These are phyloP conservation scores for Phytophthora hybrid DNA, from an alignment of 352 stramenopile species.

Conservation along the genomic window DNA sequence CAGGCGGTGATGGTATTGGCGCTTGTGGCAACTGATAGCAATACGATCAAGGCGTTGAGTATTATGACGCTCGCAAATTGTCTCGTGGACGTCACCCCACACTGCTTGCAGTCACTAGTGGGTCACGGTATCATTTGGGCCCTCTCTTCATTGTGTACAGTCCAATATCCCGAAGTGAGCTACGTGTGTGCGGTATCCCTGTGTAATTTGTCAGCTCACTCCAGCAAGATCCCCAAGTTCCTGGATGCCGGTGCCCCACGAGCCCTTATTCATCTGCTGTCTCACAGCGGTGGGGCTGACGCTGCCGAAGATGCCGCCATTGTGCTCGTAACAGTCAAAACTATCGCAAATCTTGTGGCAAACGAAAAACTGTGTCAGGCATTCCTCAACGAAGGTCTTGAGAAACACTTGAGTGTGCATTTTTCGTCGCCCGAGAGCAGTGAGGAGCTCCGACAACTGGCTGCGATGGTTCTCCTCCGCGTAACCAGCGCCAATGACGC, in stretches of 20 bases:
- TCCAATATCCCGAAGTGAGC: constrained; percentile 64
- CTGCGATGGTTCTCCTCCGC: constrained; percentile 75
- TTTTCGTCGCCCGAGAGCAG: constrained; percentile 57
- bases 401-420: constrained; percentile 64
- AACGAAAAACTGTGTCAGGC: constrained; percentile 81
- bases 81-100: constrained; percentile 60
- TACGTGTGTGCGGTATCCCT: constrained; percentile 75
- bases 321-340: constrained; percentile 68
- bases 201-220: constrained; percentile 74
- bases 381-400: constrained; percentile 78
- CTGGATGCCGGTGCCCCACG: constrained; percentile 71
- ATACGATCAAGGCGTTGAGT: constrained; percentile 72
- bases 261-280: constrained; percentile 68
- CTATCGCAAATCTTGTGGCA: constrained; percentile 79
- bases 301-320: constrained; percentile 46
- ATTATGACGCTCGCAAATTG: constrained; percentile 84
- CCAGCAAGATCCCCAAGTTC: constrained; percentile 70
- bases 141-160: constrained; percentile 65
- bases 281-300: constrained; percentile 43
- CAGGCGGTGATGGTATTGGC: constrained; percentile 77
- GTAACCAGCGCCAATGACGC: constrained; percentile 80
- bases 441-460: constrained; percentile 67
- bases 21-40: constrained; percentile 72
- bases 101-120: constrained; percentile 70
- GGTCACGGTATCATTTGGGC: constrained; percentile 85